Base-by-base conservation (phyloP, 129 eudicot genomes). In the Ambrosia trifida region DNA sequence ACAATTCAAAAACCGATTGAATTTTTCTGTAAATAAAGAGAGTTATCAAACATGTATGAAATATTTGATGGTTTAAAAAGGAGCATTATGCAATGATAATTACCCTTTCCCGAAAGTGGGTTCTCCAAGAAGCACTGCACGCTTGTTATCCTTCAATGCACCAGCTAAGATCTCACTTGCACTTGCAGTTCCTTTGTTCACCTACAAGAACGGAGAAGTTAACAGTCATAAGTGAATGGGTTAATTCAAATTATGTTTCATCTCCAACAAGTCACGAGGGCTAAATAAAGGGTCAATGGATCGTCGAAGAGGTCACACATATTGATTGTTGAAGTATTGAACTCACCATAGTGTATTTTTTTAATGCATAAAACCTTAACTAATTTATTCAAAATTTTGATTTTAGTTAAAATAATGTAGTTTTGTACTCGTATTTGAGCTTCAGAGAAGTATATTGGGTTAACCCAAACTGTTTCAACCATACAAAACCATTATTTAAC, bases 171-270 rank as follows among this genome's bases (percentile, higher is more conserved):
- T 95, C 79, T 95, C 99, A 44, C 99, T 90, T 18, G 99, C 99
- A 88, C 99, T 95, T 53, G 99, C 97, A 74, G 99, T 95, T 77
- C 99, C 99, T 88, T 90, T 95, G 70, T 95, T 95, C 52, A 95
- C 99, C 97, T 95, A 68, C 69, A 68, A 73, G 20, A 61, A 73
- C 65, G 33, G 14, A 60, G 50, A 5, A 41, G 19, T 31, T 14
- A 69, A 33, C 49, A 7, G 28, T 40, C 38, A 7, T 4, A 11
- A 11, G 7, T 35, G 10, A 12, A 56, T 56, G 33, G 32, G 35
- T 20, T 45, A 66, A 30, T 28, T 43, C 18, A 0, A 11, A 5
- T 41, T 65, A 5, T 43, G 53, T 43, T 41, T 43, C 20, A 64
- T 32, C 32, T 33, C 49, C n/a, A 13, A 14, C 38, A 11, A 12